A percentile compares a stretch with the other conserved stretches of the same genome.
Conservation (phyloP, 768 basidiomycete species). For the Auriscalpium microsporum region DNA sequence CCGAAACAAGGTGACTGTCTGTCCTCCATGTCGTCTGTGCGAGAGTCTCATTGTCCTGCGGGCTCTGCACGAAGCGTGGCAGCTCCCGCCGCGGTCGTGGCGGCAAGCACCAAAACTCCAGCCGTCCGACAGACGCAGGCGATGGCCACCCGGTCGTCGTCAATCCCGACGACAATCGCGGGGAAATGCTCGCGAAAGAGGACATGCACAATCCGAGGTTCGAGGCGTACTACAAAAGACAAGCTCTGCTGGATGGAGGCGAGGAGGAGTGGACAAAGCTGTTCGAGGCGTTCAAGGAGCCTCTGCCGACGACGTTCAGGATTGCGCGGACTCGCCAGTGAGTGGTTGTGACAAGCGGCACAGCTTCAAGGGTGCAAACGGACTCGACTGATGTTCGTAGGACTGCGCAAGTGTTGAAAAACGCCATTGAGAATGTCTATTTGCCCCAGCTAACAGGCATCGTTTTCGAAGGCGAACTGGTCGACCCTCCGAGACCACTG, state of each 20-base stretch:
- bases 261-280: constrained; percentile 77
- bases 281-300: constrained; percentile 51
- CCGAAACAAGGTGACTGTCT: background rate
- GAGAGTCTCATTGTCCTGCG: background rate
- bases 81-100: background rate
- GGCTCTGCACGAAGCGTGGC: background rate
- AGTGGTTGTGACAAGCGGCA: constrained; percentile 13
- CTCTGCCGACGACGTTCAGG: constrained; percentile 90
- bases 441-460: constrained; percentile 69
- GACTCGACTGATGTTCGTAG: constrained; percentile 27
- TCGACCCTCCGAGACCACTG: constrained; percentile 76
- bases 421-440: constrained; percentile 67
- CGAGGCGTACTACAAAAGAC: constrained; percentile 61
- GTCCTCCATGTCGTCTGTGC: background rate
- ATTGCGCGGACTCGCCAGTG: constrained; percentile 85
- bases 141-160: background rate
- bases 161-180: constrained; percentile 29
- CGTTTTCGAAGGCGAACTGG: constrained; percentile 62
- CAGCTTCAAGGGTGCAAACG: constrained; percentile 12
- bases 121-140: background rate
- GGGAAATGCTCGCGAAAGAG: constrained; percentile 44
- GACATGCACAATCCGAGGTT: constrained; percentile 70
- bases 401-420: constrained; percentile 66
- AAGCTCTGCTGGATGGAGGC: constrained; percentile 50
- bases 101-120: background rate